Base-by-base conservation (phyloP, 306 rosid genomes). In the Rubus parviflorus region DNA sequence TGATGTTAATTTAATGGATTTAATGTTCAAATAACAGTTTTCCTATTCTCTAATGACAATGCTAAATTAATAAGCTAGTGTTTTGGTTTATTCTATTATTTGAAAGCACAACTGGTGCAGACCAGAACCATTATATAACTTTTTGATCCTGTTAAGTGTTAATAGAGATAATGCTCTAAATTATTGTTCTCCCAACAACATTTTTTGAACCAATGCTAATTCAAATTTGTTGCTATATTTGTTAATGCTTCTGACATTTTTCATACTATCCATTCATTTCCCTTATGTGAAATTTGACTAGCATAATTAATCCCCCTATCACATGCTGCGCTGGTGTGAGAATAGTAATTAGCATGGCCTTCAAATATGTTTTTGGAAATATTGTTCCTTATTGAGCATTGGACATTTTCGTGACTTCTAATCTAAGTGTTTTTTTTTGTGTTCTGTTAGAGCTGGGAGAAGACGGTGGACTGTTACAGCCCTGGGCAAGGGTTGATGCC, bases 401-500 rank as follows among this genome's bases (percentile, higher is more conserved):
- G 76, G 38, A 48, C 64, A 71, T 19, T 66, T 58, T 40, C 16
- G 4, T 74, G 71, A 41, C 42, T 49, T 76, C 72, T 56, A 35
- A 19, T 68, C 51, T 69, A 45, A 78, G 72, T 56, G 54, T 12
- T 42, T 70, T 71, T 61, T 49, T 56, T 75, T 47, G 45, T 17
- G 38, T 5, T 74, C 73, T 85, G 41, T 62, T 81, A 91, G 98
- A 94, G 98, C 69, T 94, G 96, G 94, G 96, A 91, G 87, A 94
- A 92, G 80, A 94, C 97, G 5, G 92, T 91, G 22, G 97, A 91
- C 87, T 94, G 93, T 85, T 85, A 91, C 81, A 90, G 94, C 82
- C 97, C 97, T 4, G 97, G 98, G 85, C 94, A 91, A 87, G 97
- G 94, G 78, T 79, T 91, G 86, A 94, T 94, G 98, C 97, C 97